Evolutionary conservation across 1,284 basidiomycete species (phyloP).

Genomic region (Fomitopsis pinicola): DNA sequence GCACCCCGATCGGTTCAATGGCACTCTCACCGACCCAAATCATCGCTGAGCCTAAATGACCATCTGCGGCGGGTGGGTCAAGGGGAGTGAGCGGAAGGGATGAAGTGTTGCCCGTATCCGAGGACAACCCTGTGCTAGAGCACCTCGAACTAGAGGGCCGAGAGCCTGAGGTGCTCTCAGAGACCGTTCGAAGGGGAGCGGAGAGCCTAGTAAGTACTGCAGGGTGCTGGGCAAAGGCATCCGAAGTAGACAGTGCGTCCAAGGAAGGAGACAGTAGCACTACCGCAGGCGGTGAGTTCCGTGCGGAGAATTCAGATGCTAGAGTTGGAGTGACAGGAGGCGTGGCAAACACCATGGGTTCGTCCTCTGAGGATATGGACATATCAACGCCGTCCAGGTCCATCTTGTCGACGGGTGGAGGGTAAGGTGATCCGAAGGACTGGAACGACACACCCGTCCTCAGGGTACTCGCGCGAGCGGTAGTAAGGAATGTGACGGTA

Average conservation of each 20-base stretch:
- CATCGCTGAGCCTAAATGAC: neutral
- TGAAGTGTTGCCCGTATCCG: neutral
- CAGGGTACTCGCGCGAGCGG: neutral
- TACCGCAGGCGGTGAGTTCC: neutral
- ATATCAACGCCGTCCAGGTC: neutral
- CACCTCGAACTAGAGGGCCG: neutral
- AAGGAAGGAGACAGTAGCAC: neutral
- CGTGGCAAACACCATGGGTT: neutral
- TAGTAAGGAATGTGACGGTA: neutral
- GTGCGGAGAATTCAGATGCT: neutral
- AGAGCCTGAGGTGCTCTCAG: neutral
- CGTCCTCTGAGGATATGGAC: neutral
- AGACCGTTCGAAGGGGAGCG: neutral
- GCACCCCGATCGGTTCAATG: slow-evolving; percentile 14
- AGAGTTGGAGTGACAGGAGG: neutral
- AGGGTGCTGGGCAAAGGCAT: neutral
- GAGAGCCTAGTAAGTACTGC: neutral
- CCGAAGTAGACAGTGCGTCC: neutral
- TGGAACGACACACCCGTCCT: slow-evolving; percentile 10
- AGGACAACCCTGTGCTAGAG: neutral
- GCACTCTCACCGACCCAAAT: slow-evolving; percentile 9
- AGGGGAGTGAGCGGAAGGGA: neutral
- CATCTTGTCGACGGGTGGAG: neutral
- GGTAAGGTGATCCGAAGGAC: slow-evolving; percentile 18
- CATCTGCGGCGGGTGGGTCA: neutral